phyloP scores from a whole-genome alignment of 768 basidiomycete genomes.

The Hysterangium stoloniferum region DNA sequence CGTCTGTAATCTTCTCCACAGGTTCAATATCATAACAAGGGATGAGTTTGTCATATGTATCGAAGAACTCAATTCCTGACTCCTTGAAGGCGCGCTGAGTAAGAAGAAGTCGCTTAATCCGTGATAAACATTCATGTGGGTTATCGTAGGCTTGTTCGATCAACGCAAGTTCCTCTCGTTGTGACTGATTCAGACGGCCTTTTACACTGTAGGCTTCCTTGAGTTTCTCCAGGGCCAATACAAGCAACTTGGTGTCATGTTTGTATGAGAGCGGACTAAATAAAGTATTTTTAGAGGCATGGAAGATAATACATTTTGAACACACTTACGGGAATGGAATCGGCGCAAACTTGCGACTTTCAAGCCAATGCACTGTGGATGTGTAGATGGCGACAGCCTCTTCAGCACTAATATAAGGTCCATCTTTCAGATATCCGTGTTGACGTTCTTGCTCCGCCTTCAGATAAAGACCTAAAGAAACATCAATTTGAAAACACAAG shows the following conservation, averaged over 20 bases:
- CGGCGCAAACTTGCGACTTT: slow-evolving; percentile 94
- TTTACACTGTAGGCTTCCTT: slow-evolving; percentile 99
- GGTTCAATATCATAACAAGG: slow-evolving; percentile 99
- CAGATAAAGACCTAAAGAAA: slow-evolving; percentile 64
- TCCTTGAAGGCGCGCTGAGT: slow-evolving; percentile 99
- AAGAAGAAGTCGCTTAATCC: slow-evolving; percentile 93
- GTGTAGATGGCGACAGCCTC: slow-evolving; percentile 99
- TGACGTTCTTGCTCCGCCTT: slow-evolving; percentile 99
- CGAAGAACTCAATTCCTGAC: slow-evolving; percentile 93
- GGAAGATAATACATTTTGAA: not conserved
- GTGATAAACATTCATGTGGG: slow-evolving; percentile 96
- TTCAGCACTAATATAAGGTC: slow-evolving; percentile 97
- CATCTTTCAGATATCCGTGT: slow-evolving; percentile 98
- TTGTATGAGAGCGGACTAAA: slow-evolving; percentile 89
- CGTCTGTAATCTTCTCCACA: slow-evolving; percentile 99
- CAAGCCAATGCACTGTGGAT: slow-evolving; percentile 97
- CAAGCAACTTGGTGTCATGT: slow-evolving; percentile 96
- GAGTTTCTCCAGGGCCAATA: slow-evolving; percentile 93
- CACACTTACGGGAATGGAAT: slow-evolving; percentile 88
- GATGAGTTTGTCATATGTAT: slow-evolving; percentile 96
- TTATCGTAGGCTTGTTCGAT: slow-evolving; percentile 99
- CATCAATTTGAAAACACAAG: slow-evolving; percentile 11
- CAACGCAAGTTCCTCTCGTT: slow-evolving; percentile 94
- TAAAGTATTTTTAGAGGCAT: no score
- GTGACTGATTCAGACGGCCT: slow-evolving; percentile 94